These are phyloP conservation scores for Mycena kentingensis DNA, from an alignment of 768 basidiomycete species.

Conservation along the genomic window DNA sequence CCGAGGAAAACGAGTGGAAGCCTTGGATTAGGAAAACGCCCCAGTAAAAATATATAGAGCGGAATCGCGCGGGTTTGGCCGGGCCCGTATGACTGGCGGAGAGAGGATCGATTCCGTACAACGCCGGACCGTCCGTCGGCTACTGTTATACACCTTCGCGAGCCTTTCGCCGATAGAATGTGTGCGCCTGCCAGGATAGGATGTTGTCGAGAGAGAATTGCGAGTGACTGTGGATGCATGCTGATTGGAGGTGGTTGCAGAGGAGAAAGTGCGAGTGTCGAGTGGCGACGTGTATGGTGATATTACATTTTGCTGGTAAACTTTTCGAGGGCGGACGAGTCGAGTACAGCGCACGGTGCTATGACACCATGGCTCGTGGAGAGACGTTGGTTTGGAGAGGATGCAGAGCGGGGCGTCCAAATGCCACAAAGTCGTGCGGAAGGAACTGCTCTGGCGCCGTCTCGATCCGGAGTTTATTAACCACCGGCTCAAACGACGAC, in stretches of 20 bases:
- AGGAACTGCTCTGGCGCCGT: conserved; percentile 73
- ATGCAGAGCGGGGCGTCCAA: conserved; percentile 78
- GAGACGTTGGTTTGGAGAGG: conserved; percentile 74
- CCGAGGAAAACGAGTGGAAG: conserved; percentile 14
- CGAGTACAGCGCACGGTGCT: conserved; percentile 40
- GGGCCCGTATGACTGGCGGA: conserved; percentile 24
- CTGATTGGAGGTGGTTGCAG: conserved; percentile 64
- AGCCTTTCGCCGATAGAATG: conserved; percentile 41
- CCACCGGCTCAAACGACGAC: conserved; percentile 69
- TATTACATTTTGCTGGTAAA: conserved; percentile 79
- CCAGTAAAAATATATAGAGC: conserved; percentile 26
- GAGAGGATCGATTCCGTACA: conserved; percentile 15
- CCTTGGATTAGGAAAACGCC: conserved; percentile 20
- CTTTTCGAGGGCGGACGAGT: conserved; percentile 41
- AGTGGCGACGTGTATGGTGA: conserved; percentile 62
- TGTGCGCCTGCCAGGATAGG: conserved; percentile 51
- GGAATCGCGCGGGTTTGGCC: conserved; percentile 23
- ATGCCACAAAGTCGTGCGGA: conserved; percentile 79
- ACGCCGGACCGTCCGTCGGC: conserved; percentile 16
- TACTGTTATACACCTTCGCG: conserved; percentile 25
- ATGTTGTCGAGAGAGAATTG: conserved; percentile 56
- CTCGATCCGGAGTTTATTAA: conserved; percentile 72
- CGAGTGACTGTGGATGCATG: conserved; percentile 69
- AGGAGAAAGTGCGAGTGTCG: conserved; percentile 63
- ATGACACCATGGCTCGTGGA: conserved; percentile 65